Evolutionary conservation across 441 rosid species (phyloP).

Genomic region (Geranium incanum): DNA sequence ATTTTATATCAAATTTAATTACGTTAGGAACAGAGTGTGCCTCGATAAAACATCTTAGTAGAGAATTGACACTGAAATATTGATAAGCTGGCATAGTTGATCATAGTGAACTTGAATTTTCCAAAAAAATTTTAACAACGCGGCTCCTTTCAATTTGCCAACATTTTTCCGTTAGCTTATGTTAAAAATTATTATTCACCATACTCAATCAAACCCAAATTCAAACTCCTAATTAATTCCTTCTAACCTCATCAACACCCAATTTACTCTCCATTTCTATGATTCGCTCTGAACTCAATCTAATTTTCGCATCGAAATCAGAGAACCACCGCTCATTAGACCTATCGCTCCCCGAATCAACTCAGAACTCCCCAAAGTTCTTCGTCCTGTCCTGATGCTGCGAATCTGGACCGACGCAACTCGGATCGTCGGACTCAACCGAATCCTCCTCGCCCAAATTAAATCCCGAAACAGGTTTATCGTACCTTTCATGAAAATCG

Average conservation of each 20-base stretch:
- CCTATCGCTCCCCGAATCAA: constrained; percentile 67
- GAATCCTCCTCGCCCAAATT: constrained; percentile 37
- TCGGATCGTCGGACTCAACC: constrained; percentile 56
- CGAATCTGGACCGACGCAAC: constrained; percentile 61
- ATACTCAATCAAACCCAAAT: constrained; percentile 13
- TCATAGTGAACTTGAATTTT: no score
- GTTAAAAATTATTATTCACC: background rate
- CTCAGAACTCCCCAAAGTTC: constrained; percentile 51
- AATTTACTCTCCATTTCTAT: constrained; percentile 15
- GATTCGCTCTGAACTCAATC: constrained; percentile 22
- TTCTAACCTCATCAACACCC: constrained; percentile 24
- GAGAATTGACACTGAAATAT: no score
- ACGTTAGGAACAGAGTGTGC: no score
- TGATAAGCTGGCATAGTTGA: no score
- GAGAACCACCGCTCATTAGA: constrained; percentile 41
- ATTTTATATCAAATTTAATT: no score
- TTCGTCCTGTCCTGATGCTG: constrained; percentile 35
- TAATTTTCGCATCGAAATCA: constrained; percentile 29
- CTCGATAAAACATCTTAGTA: no score
- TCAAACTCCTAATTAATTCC: constrained; percentile 19
- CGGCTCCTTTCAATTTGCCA: no score
- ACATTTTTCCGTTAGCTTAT: no score
- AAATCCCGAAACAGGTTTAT: constrained; percentile 18
- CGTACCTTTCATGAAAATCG: constrained; percentile 35
- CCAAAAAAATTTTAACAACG: no score